These are phyloP conservation scores for Eucommia ulmoides DNA, from an alignment of 257 asterid genomes.

Conservation along the genomic window DNA sequence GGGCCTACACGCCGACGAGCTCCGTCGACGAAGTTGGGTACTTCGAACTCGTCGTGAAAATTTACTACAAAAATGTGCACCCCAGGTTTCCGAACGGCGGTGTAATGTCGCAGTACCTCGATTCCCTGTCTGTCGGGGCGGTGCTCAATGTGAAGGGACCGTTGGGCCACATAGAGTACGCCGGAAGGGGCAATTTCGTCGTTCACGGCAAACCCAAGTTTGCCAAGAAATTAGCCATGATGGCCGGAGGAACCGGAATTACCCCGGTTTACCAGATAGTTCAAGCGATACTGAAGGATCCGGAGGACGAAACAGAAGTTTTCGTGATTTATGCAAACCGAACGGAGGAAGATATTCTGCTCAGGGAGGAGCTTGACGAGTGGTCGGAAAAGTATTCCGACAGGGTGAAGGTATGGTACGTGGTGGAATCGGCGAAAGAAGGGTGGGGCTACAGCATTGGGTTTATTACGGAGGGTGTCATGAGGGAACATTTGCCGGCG, in stretches of 20 bases:
- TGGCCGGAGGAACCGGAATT: constrained; percentile 90
- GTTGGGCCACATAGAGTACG: constrained; percentile 80
- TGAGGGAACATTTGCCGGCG: constrained; percentile 71
- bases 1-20: constrained; percentile 88
- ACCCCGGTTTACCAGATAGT: constrained; percentile 85
- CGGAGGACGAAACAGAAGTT: constrained; percentile 70
- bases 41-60: constrained; percentile 67
- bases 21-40: constrained; percentile 49
- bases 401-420: constrained; percentile 84
- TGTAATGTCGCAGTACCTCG: constrained; percentile 65
- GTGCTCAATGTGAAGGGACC: constrained; percentile 73
- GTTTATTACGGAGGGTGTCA: constrained; percentile 34
- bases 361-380: constrained; percentile 59
- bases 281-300: constrained; percentile 75
- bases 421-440: constrained; percentile 38
- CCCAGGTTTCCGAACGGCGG: constrained; percentile 93
- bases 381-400: constrained; percentile 59
- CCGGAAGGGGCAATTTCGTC: constrained; percentile 43
- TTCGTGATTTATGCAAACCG: constrained; percentile 76
- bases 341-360: constrained; percentile 68
- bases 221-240: constrained; percentile 66
- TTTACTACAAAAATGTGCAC: constrained; percentile 57
- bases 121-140: constrained; percentile 37
- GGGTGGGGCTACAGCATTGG: constrained; percentile 72
- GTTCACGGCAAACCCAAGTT: constrained; percentile 55